Evolutionary conservation across 2,329 filamentous ascomycete genomes (phyloP).

Genomic region (Harringtonia aguacate): DNA sequence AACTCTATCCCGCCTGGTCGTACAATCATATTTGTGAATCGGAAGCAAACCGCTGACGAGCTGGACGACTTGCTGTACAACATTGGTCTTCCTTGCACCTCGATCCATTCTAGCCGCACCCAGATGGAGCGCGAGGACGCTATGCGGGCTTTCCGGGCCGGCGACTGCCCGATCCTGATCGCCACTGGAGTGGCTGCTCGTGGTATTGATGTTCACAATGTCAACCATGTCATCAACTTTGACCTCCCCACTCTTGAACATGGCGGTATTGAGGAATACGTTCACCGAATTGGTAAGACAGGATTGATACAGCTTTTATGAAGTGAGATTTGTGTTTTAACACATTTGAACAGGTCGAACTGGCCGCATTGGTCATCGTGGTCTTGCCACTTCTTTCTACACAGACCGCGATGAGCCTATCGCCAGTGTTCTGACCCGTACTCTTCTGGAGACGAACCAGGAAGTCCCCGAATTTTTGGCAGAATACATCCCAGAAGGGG

Average conservation of each 20-base stretch:
- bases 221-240: slow-evolving; percentile 89
- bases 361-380: slow-evolving; percentile 80
- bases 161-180: slow-evolving; percentile 67
- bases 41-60: slow-evolving; percentile 65
- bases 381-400: slow-evolving; percentile 83
- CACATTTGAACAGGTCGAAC: slow-evolving; percentile 58
- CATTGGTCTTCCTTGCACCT: slow-evolving; percentile 66
- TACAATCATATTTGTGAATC: slow-evolving; percentile 86
- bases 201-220: slow-evolving; percentile 78
- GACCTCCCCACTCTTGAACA: slow-evolving; percentile 65
- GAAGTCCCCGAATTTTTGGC: slow-evolving; percentile 73
- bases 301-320: no score
- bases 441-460: slow-evolving; percentile 71
- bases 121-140: slow-evolving; percentile 89
- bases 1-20: slow-evolving; percentile 59
- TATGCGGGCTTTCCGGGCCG: slow-evolving; percentile 72
- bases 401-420: slow-evolving; percentile 66
- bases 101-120: slow-evolving; percentile 78
- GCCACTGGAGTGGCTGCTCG: slow-evolving; percentile 80
- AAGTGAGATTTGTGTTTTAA: not conserved
- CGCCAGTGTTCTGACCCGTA: slow-evolving; percentile 64
- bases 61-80: slow-evolving; percentile 86
- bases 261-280: slow-evolving; percentile 89
- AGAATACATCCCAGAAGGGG: slow-evolving; percentile 47
- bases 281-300: slow-evolving; percentile 76